phyloP scores from a whole-genome alignment of 164 flowering plant species.

The Kalanchoe fedtschenkoi region DNA sequence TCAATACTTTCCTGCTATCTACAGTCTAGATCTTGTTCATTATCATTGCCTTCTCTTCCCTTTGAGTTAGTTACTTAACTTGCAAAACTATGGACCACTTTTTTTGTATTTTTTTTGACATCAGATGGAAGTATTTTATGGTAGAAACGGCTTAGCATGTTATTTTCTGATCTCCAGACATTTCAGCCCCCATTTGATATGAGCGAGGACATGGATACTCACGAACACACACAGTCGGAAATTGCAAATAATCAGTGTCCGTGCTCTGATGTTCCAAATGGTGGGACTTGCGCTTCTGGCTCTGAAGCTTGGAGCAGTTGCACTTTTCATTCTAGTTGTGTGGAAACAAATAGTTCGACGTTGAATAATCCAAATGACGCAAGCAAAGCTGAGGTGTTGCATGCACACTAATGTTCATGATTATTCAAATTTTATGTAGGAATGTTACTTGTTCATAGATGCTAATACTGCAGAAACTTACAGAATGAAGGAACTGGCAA shows the following conservation, averaged over 20 bases:
- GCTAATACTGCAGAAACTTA: background rate
- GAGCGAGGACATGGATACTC: constrained; percentile 53
- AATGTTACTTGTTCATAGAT: background rate
- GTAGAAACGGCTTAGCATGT: constrained; percentile 1
- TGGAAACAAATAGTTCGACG: constrained; percentile 13
- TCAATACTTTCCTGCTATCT: background rate
- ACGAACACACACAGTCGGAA: constrained; percentile 29
- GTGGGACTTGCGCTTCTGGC: constrained; percentile 19
- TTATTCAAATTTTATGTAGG: background rate
- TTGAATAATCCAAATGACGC: constrained; percentile 12
- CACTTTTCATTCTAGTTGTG: constrained; percentile 15
- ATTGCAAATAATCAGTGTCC: constrained; percentile 14
- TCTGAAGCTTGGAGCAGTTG: constrained; percentile 27
- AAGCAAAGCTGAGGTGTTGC: constrained; percentile 25
- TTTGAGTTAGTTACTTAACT: background rate
- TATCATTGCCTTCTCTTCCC: background rate
- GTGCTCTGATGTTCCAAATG: constrained; percentile 17
- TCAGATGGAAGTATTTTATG: constrained; percentile 2
- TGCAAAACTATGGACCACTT: no score
- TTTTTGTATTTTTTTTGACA: background rate
- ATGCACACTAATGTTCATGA: background rate
- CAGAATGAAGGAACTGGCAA: background rate
- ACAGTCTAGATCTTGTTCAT: background rate
- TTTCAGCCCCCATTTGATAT: constrained; percentile 94
- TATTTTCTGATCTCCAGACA: constrained; percentile 35